These are phyloP conservation scores for Candida germanica DNA, from an alignment of 805 yeast species.

Conservation along the genomic window DNA sequence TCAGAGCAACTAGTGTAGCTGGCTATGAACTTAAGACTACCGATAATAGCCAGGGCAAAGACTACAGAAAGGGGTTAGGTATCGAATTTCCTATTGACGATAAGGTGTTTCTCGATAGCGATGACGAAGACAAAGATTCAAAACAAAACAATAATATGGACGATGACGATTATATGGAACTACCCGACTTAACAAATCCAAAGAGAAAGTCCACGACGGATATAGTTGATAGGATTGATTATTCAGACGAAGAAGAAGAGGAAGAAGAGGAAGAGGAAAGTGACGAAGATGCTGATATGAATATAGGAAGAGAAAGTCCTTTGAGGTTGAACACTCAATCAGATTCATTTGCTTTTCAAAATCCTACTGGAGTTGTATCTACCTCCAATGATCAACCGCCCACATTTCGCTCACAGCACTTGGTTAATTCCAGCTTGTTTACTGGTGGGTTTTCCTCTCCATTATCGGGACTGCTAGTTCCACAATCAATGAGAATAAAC, in stretches of 20 bases:
- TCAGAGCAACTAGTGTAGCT: constrained; percentile 37
- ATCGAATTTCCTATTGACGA: constrained; percentile 10
- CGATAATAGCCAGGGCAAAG: constrained; percentile 1
- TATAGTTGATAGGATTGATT: constrained; percentile 10
- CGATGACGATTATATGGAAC: constrained; percentile 11
- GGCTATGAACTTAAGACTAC: constrained; percentile 18
- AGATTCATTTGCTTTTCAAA: constrained; percentile 13
- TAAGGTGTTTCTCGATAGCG: constrained; percentile 13
- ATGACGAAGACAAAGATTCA: constrained; percentile 6
- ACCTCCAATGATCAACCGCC: constrained; percentile 15
- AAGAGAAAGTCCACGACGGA: neutral
- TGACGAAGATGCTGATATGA: constrained; percentile 36
- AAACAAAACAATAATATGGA: constrained; percentile 11
- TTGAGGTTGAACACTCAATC: constrained; percentile 24
- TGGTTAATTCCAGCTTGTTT: constrained; percentile 6
- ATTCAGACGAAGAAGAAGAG: constrained; percentile 12
- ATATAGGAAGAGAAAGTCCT: constrained; percentile 21
- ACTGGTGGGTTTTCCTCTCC: constrained; percentile 18
- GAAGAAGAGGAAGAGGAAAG: constrained; percentile 27
- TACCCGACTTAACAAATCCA: constrained; percentile 5
- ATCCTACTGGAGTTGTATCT: constrained; percentile 12
- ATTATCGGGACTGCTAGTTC: constrained; percentile 3
- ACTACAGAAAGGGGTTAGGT: constrained; percentile 11
- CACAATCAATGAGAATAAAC: neutral
- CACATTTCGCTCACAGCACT: neutral